Evolutionary conservation across 1,139 yeast species (phyloP), one percentile per base, ranked within the genome.

Genomic region (Yamadazyma triangularis): DNA sequence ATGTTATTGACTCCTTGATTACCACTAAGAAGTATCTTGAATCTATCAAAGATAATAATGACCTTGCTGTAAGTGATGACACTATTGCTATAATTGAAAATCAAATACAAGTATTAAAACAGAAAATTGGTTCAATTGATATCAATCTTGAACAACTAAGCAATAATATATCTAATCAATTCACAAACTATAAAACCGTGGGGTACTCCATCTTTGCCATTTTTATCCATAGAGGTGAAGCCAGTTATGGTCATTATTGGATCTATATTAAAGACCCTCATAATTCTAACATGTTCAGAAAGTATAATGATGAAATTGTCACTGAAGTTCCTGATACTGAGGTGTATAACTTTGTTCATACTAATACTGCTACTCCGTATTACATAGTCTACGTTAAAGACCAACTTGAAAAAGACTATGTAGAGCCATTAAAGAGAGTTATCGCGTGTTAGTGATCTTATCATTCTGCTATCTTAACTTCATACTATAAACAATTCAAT

Each of bases 181-280:
- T 83, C 51, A 63, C 65, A 13, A 63, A 64, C 8, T 75, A 82
- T 58, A 73, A 68, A 30, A 60, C 70, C 33, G 71, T 80, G 18
- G 94, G 91, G 0, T 91, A 91, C 54, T 70, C 85, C 0, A 70
- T 91, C 9, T 91, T 89, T 62, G 94, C 97, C 0, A 81, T 91
- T 6, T 91, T 91, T 49, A 87, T 93, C 28, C 98, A 91, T 56
- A 68, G 96, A 33, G 98, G 98, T 6, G 95, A 88, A 48, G 98
- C 96, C 1, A 79, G 88, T 34, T 89, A 85, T 50, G 98, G 98
- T 3, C 98, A 91, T 56, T 91, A 91, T 53, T 91, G 97, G 96
- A 76, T 89, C 11, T 91, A 89, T 52, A 89, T 91, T 38, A 77
- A 75, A 40, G 97, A 91, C 53, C 77, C 80, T 9, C 70, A 70